phyloP scores from a whole-genome alignment of 805 yeast genomes.

The Starmera caribaea region DNA sequence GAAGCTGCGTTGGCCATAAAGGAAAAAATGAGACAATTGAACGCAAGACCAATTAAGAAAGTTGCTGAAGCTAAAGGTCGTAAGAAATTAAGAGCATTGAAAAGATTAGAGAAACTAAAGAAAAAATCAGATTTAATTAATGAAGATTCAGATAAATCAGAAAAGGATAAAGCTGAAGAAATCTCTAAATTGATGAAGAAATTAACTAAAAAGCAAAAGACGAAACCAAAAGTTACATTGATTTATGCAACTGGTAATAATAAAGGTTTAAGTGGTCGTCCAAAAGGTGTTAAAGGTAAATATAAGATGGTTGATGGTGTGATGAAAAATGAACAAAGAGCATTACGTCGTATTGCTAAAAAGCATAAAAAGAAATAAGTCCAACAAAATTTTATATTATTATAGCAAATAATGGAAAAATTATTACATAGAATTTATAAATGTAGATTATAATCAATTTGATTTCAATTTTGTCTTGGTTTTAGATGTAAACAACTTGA shows the following conservation, averaged over 20 bases:
- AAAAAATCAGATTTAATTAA: conserved; percentile 88
- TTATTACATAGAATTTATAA: too few species aligned
- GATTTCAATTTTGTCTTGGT: neutral
- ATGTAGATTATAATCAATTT: neutral
- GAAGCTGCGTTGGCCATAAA: conserved; percentile 78
- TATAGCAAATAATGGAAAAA: neutral
- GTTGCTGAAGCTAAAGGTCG: conserved; percentile 97
- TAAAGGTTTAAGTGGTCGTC: conserved; percentile 87
- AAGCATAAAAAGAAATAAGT: conserved; percentile 51
- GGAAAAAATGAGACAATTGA: conserved; percentile 68
- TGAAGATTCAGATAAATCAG: conserved; percentile 81
- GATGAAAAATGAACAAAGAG: conserved; percentile 94
- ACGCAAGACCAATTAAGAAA: conserved; percentile 97
- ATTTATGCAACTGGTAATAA: conserved; percentile 84
- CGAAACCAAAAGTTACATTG: conserved; percentile 75
- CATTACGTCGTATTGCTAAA: conserved; percentile 82
- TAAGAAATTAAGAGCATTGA: conserved; percentile 86
- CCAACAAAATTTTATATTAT: too few species aligned
- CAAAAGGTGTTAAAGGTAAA: conserved; percentile 93
- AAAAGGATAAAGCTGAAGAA: conserved; percentile 90
- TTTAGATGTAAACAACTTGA: conserved; percentile 16
- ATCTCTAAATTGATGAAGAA: conserved; percentile 79
- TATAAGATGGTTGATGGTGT: conserved; percentile 99
- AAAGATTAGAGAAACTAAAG: conserved; percentile 78
- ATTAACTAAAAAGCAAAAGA: conserved; percentile 58